Base-by-base conservation (phyloP, 345 rosid genomes). In the Salix suchowensis region DNA sequence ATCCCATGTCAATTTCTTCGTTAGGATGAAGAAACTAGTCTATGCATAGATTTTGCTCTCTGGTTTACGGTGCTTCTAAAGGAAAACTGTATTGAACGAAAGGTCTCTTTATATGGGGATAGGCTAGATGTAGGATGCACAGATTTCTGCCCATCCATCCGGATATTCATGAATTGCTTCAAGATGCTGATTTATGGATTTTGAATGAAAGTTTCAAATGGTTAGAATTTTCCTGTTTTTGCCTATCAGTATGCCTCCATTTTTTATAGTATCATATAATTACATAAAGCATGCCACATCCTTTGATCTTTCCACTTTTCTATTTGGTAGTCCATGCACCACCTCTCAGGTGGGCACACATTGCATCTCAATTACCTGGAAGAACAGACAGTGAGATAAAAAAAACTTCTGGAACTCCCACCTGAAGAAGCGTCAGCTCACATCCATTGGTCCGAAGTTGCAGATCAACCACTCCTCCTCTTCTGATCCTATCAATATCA, bases 391-490 rank as follows among this genome's bases (percentile, higher is more conserved):
- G 92, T 58, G 98, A 96, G 89, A 89, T 96, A 79, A 92, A 30
- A 30, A 90, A 96, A 34, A 96, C 86, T 81, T 92, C n/a, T 96
- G 99, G 99, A 96, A 96, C 90, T 93, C 97, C 28, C 97, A 96
- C 80, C 83, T 92, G 73, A 96, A 91, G 87, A 96, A 96, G 70
- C 91, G 97, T 39, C 32, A 30, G 34, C 92, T 93, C 0, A 72
- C 92, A 18, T 74, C 82, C 42, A 86, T 92, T 97, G 95, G 99
- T 65, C 85, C 94, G 34, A 94, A 96, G 76, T 97, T 96, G 4
- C 88, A 70, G 74, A 93, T 92, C 3, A 98, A 92, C 52, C 87
- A 92, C 84, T 94, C 98, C 4, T 77, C 83, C 30, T 54, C 83
- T 7, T 68, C 71, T 40, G 90, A 91, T 7, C 73, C 88, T 54